Evolutionary conservation across 1,284 basidiomycete species (phyloP).

Genomic region (Sutorius eximius): DNA sequence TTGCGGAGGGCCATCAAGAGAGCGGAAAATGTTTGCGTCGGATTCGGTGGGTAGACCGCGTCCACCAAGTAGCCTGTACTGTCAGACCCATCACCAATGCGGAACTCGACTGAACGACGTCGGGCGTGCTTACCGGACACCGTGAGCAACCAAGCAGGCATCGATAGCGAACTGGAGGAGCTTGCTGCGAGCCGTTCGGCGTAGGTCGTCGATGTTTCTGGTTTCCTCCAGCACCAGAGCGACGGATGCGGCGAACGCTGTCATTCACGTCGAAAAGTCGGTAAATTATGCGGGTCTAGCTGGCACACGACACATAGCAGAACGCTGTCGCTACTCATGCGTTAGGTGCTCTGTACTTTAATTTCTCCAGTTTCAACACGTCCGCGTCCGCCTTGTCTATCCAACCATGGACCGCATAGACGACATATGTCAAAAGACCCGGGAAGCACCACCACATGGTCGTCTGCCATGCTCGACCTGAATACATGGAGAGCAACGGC

Average conservation of each 20-base stretch:
- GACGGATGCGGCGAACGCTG: constrained; percentile 19
- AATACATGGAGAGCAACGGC: constrained; percentile 47
- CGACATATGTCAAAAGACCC: constrained; percentile 40
- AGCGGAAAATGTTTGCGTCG: constrained; percentile 12
- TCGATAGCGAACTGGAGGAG: constrained; percentile 25
- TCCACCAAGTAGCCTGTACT: constrained; percentile 33
- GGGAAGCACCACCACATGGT: constrained; percentile 55
- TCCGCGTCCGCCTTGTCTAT: constrained; percentile 45
- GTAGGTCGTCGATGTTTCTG: constrained; percentile 6
- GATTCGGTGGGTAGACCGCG: constrained; percentile 22
- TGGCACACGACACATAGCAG: neutral
- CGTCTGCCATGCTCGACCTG: constrained; percentile 49
- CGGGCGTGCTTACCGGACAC: constrained; percentile 27
- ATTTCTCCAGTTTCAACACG: constrained; percentile 50
- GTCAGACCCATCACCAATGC: neutral
- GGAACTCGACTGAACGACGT: neutral
- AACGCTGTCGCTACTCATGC: constrained; percentile 37
- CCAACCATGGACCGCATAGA: constrained; percentile 45
- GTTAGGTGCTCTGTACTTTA: constrained; percentile 54
- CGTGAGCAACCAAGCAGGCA: constrained; percentile 27
- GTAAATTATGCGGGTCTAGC: neutral
- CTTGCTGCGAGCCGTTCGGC: constrained; percentile 3
- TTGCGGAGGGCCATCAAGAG: constrained; percentile 23
- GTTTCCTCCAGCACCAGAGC: constrained; percentile 18
- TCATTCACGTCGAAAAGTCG: neutral